Base-by-base conservation (phyloP, 306 rosid species). In the Malus asiatica region DNA sequence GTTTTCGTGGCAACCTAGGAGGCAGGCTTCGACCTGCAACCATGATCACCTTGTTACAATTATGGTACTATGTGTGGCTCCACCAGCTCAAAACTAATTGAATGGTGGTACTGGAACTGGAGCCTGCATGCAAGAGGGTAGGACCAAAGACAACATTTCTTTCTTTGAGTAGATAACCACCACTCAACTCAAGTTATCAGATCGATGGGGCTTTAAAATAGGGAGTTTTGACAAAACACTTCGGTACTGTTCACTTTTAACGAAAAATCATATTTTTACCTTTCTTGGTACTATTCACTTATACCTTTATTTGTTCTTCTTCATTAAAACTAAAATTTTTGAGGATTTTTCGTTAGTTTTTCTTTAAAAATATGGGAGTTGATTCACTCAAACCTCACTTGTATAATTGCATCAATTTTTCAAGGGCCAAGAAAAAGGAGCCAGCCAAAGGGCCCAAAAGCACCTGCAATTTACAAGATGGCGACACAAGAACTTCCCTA, bases 401-500 rank as follows among this genome's bases (percentile, higher is more conserved):
- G 42, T 32, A 3, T 14, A 27, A 62, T 64, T 63, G 78, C 77
- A 79, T 52, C 79, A 72, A n/a, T 74, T 81, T 70, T 64, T 51
- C 67, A 9, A 64, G 75, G 74, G 73, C 51, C 40, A 59, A 16
- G 44, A 20, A 32, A 8, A 42, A 58, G 55, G 55, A 48, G 55
- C 55, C 55, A 0, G 55, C 55, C 13, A 58, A n/a, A n/a, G 58
- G 68, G 19, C 58, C 77, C 77, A 9, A 66, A 60, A 27, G 38
- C 52, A 25, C 85, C 75, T 69, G 62, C 83, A 23, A 61, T 74
- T n/a, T 40, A 68, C 70, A 46, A 68, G 87, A 83, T 73, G 29
- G 86, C 81, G 89, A 84, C 88, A 20, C 76, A 62, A 51, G 79
- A 84, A 67, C 96, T 68, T 75, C 52, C 29, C 59, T 73, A 73